Evolutionary conservation across 768 basidiomycete species (phyloP).

Genomic region (Epithele typhae): DNA sequence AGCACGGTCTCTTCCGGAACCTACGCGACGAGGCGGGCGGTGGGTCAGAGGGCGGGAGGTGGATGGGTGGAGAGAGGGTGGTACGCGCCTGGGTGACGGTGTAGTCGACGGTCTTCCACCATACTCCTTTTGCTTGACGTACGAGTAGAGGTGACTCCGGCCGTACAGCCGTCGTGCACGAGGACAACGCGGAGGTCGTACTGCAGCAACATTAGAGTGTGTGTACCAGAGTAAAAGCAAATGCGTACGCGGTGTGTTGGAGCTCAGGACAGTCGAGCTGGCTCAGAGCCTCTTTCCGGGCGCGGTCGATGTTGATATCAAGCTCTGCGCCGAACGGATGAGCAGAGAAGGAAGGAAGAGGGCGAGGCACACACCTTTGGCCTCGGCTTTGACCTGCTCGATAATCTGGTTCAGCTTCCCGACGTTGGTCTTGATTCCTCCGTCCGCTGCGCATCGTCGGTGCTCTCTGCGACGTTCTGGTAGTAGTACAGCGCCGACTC

Average conservation of each 20-base stretch:
- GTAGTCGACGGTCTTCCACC: conserved; percentile 82
- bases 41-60: neutral
- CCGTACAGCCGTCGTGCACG: conserved; percentile 77
- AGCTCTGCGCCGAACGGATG: conserved; percentile 42
- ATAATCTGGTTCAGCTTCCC: conserved; percentile 51
- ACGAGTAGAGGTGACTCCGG: conserved; percentile 74
- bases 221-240: neutral
- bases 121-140: conserved; percentile 63
- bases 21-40: conserved; percentile 30
- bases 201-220: conserved; percentile 31
- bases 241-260: conserved; percentile 51
- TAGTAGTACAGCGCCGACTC: conserved; percentile 65
- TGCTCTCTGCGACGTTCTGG: conserved; percentile 55
- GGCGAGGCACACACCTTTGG: conserved; percentile 41
- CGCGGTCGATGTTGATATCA: conserved; percentile 41
- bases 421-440: conserved; percentile 38
- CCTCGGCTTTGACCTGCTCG: conserved; percentile 44
- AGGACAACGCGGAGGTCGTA: conserved; percentile 80
- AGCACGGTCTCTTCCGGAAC: conserved; percentile 68
- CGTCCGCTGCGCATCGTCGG: conserved; percentile 44
- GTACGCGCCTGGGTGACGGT: conserved; percentile 54
- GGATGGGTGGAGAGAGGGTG: neutral
- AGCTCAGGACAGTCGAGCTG: conserved; percentile 64
- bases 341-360: neutral
- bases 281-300: conserved; percentile 40